Base-by-base conservation (phyloP, 1,284 basidiomycete genomes). In the Pulchroboletus neoregius region DNA sequence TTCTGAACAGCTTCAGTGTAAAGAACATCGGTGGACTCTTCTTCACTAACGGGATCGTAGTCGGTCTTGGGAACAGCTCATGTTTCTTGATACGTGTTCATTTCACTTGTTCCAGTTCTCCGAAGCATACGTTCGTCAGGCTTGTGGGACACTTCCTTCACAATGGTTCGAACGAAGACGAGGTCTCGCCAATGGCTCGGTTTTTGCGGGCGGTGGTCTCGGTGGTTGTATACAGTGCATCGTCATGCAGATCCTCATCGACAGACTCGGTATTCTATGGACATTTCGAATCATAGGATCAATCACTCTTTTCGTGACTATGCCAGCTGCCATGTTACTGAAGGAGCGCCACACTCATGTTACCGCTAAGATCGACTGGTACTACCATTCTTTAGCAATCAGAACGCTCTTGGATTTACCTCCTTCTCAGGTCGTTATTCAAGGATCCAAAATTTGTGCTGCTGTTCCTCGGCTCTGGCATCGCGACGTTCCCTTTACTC, bases 401-500 rank as follows among this genome's bases (percentile, higher is more conserved):
- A 9, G 15, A 18, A 11, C 1, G 3, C 11, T 10, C 6, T 35
- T 6, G 5, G 9, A 27, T 30, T 51, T 8, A 50, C 41, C 3
- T 39, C 36, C n/a, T 22, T 18, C 53, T 16, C 43, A 66, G 67
- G 60, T 52, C 56, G 20, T 49, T 70, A 11, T 68, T 69, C 53
- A 56, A 43, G 43, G 67, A 68, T 52, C 42, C 46, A 6, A 66
- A 66, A 39, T 69, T 69, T 36, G 48, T 66, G 23, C 43, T 60
- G 4, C 54, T 69, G 8, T 68, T 65, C 49, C 20, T 68, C 15
- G 67, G 62, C 4, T 63, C 58, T 26, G 62, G 55, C 11, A 48
- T 68, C 34, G 64, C 59, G 32, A 69, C 65, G 3, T 69, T 69
- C 45, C 68, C 66, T 13, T 49, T 67, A 20, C 64, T 70, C 37